These are phyloP conservation scores for Strobilomyces confusus DNA, from an alignment of 768 basidiomycete species.

Conservation along the genomic window DNA sequence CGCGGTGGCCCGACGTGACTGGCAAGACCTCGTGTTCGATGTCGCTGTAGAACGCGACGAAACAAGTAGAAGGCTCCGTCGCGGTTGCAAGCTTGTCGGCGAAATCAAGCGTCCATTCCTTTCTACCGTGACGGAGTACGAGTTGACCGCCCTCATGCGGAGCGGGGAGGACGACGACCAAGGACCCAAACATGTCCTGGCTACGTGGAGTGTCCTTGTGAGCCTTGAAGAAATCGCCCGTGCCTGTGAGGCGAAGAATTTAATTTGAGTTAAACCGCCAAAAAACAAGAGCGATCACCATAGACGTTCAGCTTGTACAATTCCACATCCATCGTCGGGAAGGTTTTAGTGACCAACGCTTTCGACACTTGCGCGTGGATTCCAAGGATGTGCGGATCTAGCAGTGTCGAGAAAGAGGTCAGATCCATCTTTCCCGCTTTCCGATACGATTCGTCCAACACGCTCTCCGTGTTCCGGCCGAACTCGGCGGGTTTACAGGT, in stretches of 20 bases:
- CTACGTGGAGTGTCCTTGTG: slow-evolving; percentile 33
- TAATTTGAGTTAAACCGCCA: no score
- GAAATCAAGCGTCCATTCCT: slow-evolving; percentile 6
- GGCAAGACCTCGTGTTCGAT: slow-evolving; percentile 43
- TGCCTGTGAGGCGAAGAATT: no score
- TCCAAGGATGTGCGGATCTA: background rate
- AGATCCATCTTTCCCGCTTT: slow-evolving; percentile 46
- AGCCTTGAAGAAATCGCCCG: slow-evolving; percentile 9
- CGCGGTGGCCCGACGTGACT: slow-evolving; percentile 39
- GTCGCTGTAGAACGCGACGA: slow-evolving; percentile 41
- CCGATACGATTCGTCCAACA: slow-evolving; percentile 23
- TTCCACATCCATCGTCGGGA: no score
- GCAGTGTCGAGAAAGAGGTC: slow-evolving; percentile 27
- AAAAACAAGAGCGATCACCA: slow-evolving; percentile 4
- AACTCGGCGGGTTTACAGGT: slow-evolving; percentile 9
- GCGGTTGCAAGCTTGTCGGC: background rate
- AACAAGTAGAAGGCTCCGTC: slow-evolving; percentile 25
- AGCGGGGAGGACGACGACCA: slow-evolving; percentile 49
- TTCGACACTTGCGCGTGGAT: background rate
- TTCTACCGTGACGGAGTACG: slow-evolving; percentile 2
- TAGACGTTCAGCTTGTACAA: no score
- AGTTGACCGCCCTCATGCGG: slow-evolving; percentile 13
- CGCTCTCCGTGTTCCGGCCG: background rate
- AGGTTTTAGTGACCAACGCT: background rate
- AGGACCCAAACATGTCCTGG: slow-evolving; percentile 46